Conservation (phyloP, 106 monocot genomes). For the Dioscorea zingiberensis region DNA sequence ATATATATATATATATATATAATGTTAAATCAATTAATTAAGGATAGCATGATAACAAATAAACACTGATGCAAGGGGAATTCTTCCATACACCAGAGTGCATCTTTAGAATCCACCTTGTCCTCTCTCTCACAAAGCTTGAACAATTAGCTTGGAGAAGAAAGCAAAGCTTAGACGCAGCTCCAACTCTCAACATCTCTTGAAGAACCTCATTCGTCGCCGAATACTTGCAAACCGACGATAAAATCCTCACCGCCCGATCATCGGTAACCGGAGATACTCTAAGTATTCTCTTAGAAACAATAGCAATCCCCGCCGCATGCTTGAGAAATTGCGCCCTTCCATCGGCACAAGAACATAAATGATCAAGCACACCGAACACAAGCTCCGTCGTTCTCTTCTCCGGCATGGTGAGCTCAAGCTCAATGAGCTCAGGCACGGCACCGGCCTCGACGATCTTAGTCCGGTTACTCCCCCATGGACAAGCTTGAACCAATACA, state of each 20-base stretch:
- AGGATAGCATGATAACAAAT: background rate
- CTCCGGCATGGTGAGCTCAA: conserved; percentile 23
- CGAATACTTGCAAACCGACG: conserved; percentile 25
- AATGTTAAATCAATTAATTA: background rate
- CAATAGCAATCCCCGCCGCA: conserved; percentile 16
- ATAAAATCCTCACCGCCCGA: conserved; percentile 33
- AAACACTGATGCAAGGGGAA: conserved; percentile 29
- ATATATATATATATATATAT: too few relatives aligned
- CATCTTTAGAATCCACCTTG: conserved; percentile 29
- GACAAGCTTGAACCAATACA: conserved; percentile 16
- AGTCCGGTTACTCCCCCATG: conserved; percentile 31
- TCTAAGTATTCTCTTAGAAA: conserved; percentile 48
- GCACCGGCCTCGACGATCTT: conserved; percentile 39
- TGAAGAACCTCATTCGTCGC: conserved; percentile 26
- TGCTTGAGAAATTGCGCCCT: conserved; percentile 41
- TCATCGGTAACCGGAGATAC: conserved; percentile 47
- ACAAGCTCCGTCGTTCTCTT: conserved; percentile 38
- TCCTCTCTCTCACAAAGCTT: conserved; percentile 34
- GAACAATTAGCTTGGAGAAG: conserved; percentile 37
- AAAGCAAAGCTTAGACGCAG: conserved; percentile 50
- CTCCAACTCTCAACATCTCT: conserved; percentile 58
- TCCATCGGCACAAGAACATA: conserved; percentile 50
- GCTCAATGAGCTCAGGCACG: conserved; percentile 31
- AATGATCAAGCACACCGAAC: conserved; percentile 23
- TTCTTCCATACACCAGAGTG: conserved; percentile 41